Conservation (phyloP, 2,329 filamentous ascomycete species). For the Penicillium griseofulvum region DNA sequence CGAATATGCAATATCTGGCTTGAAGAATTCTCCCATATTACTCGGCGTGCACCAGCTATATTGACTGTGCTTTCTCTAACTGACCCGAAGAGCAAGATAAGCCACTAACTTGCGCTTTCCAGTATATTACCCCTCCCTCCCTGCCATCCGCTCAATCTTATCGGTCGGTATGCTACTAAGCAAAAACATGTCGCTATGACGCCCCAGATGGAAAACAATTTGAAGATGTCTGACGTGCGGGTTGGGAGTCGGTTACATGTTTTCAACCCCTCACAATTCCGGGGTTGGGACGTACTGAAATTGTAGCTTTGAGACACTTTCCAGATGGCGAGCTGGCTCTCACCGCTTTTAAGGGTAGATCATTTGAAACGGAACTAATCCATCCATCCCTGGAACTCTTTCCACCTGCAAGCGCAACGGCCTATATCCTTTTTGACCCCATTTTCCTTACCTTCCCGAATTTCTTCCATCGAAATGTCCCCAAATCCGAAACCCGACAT, state of each 20-base stretch:
- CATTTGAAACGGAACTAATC: not conserved
- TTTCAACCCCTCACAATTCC: not conserved
- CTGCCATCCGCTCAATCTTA: not conserved
- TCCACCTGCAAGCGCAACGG: not conserved
- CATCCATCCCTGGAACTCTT: slow-evolving; percentile 10
- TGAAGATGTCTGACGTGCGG: not conserved
- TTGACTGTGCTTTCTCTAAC: not conserved
- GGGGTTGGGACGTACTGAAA: not conserved
- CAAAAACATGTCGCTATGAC: not conserved
- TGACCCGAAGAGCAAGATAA: not conserved
- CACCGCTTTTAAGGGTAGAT: not conserved
- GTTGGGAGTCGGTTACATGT: not conserved
- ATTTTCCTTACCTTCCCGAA: not conserved
- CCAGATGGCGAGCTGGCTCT: not conserved
- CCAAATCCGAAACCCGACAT: not conserved
- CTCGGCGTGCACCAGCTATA: not conserved
- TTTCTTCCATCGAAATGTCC: not conserved
- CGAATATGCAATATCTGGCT: not conserved
- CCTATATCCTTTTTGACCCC: not conserved
- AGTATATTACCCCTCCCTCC: not conserved
- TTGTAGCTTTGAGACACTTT: not conserved
- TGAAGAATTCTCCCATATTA: not conserved
- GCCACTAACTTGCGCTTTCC: not conserved
- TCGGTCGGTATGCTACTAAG: not conserved
- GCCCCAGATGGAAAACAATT: not conserved